phyloP scores from a whole-genome alignment of 768 basidiomycete species.

The Rhodotorula diobovata region DNA sequence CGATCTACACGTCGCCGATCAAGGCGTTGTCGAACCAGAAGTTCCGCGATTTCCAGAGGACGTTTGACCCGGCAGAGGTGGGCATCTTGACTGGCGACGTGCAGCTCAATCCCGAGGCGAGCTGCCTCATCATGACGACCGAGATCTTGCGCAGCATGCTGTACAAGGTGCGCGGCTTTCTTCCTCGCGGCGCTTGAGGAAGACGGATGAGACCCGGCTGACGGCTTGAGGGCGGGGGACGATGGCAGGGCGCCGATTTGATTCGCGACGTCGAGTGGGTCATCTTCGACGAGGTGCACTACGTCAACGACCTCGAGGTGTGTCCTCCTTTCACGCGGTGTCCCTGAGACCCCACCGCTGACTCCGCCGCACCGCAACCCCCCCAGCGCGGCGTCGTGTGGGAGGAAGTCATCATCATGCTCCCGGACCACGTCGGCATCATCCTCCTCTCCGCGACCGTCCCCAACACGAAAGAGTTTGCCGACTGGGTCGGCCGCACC shows the following conservation, averaged over 20 bases:
- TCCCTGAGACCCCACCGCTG: constrained; percentile 1
- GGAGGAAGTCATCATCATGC: constrained; percentile 99
- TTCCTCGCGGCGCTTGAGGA: background rate
- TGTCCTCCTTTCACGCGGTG: background rate
- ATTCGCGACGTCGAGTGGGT: constrained; percentile 99
- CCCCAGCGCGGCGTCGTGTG: constrained; percentile 91
- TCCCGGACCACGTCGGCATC: constrained; percentile 97
- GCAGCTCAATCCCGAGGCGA: constrained; percentile 96
- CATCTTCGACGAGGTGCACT: constrained; percentile 99
- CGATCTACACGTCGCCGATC: constrained; percentile 98
- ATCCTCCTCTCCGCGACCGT: constrained; percentile 96
- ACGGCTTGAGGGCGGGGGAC: too few relatives aligned
- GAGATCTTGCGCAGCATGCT: constrained; percentile 98
- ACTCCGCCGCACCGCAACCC: background rate
- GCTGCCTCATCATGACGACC: constrained; percentile 94
- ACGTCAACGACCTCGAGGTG: constrained; percentile 98
- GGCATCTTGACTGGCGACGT: constrained; percentile 98
- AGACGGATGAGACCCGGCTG: too few relatives aligned
- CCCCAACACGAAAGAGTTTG: constrained; percentile 95
- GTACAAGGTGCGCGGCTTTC: constrained; percentile 83
- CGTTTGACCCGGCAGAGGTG: constrained; percentile 82
- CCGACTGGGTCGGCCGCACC: constrained; percentile 98
- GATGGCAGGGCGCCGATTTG: constrained; percentile 94
- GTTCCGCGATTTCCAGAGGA: constrained; percentile 96
- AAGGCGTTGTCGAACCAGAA: constrained; percentile 99